Base-by-base conservation (phyloP, 352 stramenopile genomes). In the Elongisporangium anandrum region DNA sequence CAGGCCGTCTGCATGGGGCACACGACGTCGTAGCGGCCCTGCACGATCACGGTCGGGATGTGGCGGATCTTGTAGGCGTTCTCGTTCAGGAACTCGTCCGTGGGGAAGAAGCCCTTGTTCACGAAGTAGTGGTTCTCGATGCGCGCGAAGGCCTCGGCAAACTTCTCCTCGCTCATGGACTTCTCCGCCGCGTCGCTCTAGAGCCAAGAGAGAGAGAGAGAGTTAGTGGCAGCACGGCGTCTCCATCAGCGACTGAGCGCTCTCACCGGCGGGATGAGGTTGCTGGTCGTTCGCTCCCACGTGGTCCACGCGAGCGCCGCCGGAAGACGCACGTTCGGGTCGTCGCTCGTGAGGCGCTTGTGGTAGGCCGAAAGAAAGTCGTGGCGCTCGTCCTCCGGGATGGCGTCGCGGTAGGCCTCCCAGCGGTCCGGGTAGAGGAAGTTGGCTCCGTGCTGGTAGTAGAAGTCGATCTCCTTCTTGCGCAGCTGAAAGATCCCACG, bases 91-190 rank as follows among this genome's bases (percentile, higher is more conserved):
- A 94, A 97, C 50, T 88, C 78, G 62, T 96, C 84, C 21, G 51
- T 78, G 8, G 87, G 81, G 68, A 98, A 97, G 70, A 96, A 98
- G 20, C 87, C 92, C 51, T 90, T 83, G 73, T 97, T 84, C 45
- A 90, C 66, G 26, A 97, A 97, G 69, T 95, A 98, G 65, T 97
- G 91, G 75, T 95, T 97, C 72, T 98, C 92, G 60, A 98, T 97
- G 51, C 91, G 82, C 24, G 90, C 91, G 65, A 97, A 97, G 2
- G 92, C 87, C 61, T 96, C 79, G 8, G 88, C 83, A 60, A 97
- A 97, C 63, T 86, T 84, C 22, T 71, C 66, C 50, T 96, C 81
- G 34, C 67, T 74, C 75, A 90, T 93, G 48, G 82, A 91, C 73
- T 92, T 90, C 34, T 80, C 72, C n/a, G 72, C 77, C 0, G 79